Conservation (phyloP, 2,329 filamentous ascomycete genomes). For the Microsporum audouinii region DNA sequence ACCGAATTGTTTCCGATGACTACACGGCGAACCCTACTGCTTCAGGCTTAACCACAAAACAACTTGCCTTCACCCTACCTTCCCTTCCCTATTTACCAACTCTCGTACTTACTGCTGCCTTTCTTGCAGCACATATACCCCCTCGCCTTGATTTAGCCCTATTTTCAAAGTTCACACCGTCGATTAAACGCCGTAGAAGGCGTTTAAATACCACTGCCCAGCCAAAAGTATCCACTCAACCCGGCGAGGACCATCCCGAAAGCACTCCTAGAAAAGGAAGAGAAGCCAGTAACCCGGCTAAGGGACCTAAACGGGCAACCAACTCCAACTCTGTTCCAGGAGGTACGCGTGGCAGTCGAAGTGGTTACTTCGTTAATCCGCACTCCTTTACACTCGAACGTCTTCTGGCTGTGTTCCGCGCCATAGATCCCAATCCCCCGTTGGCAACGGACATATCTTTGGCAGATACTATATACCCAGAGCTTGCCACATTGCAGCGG, state of each 20-base stretch:
- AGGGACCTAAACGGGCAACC: constrained; percentile 22
- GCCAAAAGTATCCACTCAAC: constrained; percentile 23
- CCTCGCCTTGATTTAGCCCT: constrained; percentile 39
- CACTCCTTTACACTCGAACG: constrained; percentile 37
- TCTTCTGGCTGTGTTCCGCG: constrained; percentile 38
- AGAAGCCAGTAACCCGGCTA: constrained; percentile 13
- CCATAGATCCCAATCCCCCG: constrained; percentile 35
- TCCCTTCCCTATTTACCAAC: constrained; percentile 38
- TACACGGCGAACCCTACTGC: constrained; percentile 8
- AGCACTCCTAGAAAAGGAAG: constrained; percentile 24
- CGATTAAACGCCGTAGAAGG: constrained; percentile 30
- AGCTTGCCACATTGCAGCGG: constrained; percentile 37
- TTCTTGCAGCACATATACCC: constrained; percentile 38
- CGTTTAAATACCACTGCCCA: constrained; percentile 29
- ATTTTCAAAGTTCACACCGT: constrained; percentile 39
- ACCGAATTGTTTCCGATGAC: constrained; percentile 30
- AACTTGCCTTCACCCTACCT: constrained; percentile 23
- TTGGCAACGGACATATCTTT: constrained; percentile 19
- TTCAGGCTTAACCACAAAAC: constrained; percentile 9
- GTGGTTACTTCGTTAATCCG: constrained; percentile 31
- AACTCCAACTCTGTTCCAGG: constrained; percentile 30
- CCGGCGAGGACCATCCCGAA: constrained; percentile 19
- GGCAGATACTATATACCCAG: constrained; percentile 35
- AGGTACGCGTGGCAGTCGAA: constrained; percentile 16
- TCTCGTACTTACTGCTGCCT: constrained; percentile 37